Conservation (phyloP, 495 filamentous ascomycete genomes). For the Penicillium robsamsonii region DNA sequence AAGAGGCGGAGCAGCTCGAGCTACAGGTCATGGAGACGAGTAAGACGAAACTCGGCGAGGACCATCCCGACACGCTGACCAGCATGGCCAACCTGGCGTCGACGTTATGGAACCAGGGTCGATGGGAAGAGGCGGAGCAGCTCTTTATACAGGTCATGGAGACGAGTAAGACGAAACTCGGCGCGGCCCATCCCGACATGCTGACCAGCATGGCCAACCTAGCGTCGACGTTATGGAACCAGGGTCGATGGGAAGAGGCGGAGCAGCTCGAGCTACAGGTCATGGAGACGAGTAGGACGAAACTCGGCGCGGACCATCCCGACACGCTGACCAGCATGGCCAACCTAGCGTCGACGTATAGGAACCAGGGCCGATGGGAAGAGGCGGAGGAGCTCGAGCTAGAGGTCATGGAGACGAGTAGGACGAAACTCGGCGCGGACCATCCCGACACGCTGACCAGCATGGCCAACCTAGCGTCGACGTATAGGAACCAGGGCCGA, state of each 20-base stretch:
- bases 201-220: neutral
- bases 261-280: neutral
- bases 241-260: neutral
- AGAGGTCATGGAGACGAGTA: slow-evolving; percentile 4
- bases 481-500: neutral
- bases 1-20: slow-evolving; percentile 19
- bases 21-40: slow-evolving; percentile 2
- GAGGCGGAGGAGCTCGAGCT: slow-evolving; percentile 15
- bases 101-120: neutral
- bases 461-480: neutral
- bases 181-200: neutral
- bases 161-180: neutral
- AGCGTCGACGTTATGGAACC: neutral
- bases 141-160: neutral
- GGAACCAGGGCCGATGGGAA: too few relatives aligned
- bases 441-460: neutral
- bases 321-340: neutral
- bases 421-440: neutral
- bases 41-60: neutral
- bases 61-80: neutral
- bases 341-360: too few relatives aligned
- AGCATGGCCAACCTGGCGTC: neutral
- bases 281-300: neutral
- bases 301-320: neutral
- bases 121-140: neutral